Conservation (phyloP, 2,329 filamentous ascomycete species). For the Penicillium thymicola region DNA sequence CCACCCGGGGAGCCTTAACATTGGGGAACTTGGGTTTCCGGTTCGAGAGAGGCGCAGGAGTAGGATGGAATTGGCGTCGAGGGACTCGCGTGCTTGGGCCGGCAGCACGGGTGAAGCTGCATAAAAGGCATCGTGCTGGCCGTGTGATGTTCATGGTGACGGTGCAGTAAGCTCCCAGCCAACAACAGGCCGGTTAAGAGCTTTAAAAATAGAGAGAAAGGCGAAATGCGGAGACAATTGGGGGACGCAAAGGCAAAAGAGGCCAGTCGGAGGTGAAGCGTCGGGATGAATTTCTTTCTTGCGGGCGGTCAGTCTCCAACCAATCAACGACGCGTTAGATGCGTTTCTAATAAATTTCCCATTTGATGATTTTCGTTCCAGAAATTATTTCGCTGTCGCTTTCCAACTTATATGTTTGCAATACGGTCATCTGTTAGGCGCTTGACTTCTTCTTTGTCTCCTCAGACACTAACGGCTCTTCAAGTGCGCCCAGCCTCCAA, state of each 20-base stretch:
- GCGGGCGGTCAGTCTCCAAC: slow-evolving; percentile 23
- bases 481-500: slow-evolving; percentile 9
- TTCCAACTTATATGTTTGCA: slow-evolving; percentile 20
- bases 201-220: slow-evolving; percentile 9
- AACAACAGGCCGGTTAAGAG: slow-evolving; percentile 24
- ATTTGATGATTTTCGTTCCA: slow-evolving; percentile 14
- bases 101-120: slow-evolving; percentile 44
- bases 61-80: slow-evolving; percentile 50
- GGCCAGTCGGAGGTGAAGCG: slow-evolving; percentile 14
- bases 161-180: slow-evolving; percentile 26
- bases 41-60: slow-evolving; percentile 38
- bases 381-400: slow-evolving; percentile 11
- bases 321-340: slow-evolving; percentile 23
- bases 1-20: slow-evolving; percentile 34
- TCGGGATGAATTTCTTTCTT: slow-evolving; percentile 28
- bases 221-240: slow-evolving; percentile 14
- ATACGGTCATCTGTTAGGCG: slow-evolving; percentile 12
- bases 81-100: slow-evolving; percentile 40
- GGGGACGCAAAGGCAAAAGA: slow-evolving; percentile 12
- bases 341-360: slow-evolving; percentile 26
- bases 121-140: slow-evolving; percentile 51
- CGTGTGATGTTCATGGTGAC: slow-evolving; percentile 49
- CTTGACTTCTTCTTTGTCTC: slow-evolving; percentile 6
- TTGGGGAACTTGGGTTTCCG: slow-evolving; percentile 41
- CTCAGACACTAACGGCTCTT: background rate